Conservation (phyloP, 345 rosid species). For the rapeseed (Brassica napus) region DNA sequence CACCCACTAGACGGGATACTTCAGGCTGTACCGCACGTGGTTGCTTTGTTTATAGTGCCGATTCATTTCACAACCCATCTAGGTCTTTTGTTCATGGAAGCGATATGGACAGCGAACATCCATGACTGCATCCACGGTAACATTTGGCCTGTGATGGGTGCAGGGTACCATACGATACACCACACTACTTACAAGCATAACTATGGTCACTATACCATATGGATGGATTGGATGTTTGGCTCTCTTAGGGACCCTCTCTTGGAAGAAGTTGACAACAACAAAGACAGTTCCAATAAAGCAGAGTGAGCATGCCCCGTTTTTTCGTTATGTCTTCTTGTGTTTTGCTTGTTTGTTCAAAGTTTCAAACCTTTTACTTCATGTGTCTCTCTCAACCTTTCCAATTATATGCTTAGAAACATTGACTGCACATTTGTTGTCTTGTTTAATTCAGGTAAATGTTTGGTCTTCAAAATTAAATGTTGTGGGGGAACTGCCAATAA, state of each 20-base stretch:
- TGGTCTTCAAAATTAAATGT: not conserved
- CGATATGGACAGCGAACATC: conserved; percentile 87
- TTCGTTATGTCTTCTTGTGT: not conserved
- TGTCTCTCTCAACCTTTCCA: not conserved
- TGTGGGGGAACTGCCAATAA: not conserved
- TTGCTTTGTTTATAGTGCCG: conserved; percentile 74
- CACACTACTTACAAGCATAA: conserved; percentile 93
- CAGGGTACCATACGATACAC: conserved; percentile 97
- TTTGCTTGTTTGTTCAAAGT: conserved; percentile 15
- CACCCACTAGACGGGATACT: conserved; percentile 92
- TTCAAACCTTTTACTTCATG: not conserved
- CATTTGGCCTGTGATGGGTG: conserved; percentile 95
- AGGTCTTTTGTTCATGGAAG: conserved; percentile 74
- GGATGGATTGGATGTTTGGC: conserved; percentile 99
- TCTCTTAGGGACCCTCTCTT: conserved; percentile 70
- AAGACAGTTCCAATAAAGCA: conserved; percentile 23
- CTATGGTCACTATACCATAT: conserved; percentile 91
- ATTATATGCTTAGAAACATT: not conserved
- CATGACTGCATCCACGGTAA: conserved; percentile 90
- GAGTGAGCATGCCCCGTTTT: conserved; percentile 10
- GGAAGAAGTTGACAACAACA: conserved; percentile 47
- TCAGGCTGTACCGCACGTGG: conserved; percentile 87
- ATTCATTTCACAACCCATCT: conserved; percentile 77
- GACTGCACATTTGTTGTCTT: conserved; percentile 19
- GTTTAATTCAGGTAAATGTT: conserved; percentile 15